phyloP scores from a whole-genome alignment of 1,284 basidiomycete species.

The Singerocomus inundabilis region DNA sequence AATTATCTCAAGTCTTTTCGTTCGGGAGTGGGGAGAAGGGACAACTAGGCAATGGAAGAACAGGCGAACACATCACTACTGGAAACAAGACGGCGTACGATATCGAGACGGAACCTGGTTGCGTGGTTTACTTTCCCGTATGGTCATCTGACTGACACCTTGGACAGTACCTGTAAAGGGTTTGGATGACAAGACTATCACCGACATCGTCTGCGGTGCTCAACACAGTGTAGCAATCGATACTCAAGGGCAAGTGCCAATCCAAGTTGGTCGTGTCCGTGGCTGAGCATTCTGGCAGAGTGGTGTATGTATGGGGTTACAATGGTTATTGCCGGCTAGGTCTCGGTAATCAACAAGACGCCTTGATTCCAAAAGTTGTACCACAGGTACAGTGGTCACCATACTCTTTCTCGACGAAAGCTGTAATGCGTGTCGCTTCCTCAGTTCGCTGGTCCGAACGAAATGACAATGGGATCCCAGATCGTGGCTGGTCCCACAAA shows the following conservation, averaged over 20 bases:
- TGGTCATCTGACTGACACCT: conserved; percentile 11
- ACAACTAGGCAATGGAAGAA: conserved; percentile 88
- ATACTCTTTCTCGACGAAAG: neutral
- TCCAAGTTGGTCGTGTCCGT: neutral
- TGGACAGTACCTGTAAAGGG: conserved; percentile 65
- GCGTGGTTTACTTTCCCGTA: conserved; percentile 15
- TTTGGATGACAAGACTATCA: conserved; percentile 73
- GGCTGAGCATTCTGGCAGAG: conserved; percentile 30
- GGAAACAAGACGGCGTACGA: conserved; percentile 83
- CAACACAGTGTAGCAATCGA: conserved; percentile 86
- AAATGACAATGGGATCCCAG: conserved; percentile 57
- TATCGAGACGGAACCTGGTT: conserved; percentile 74
- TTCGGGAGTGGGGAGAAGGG: conserved; percentile 93
- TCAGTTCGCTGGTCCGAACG: conserved; percentile 73
- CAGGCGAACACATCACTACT: conserved; percentile 84
- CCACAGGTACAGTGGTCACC: conserved; percentile 52
- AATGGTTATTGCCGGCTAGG: conserved; percentile 81
- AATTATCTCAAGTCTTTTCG: conserved; percentile 62
- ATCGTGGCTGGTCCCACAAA: conserved; percentile 83
- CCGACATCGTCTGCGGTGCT: conserved; percentile 80
- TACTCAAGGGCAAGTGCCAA: conserved; percentile 56
- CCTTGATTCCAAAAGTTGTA: conserved; percentile 71
- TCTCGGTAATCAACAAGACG: conserved; percentile 82
- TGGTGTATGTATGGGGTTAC: conserved; percentile 87
- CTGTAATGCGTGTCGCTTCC: neutral